These are phyloP conservation scores for Friedmanniomyces simplex DNA, from an alignment of 495 filamentous ascomycete species.

Conservation along the genomic window DNA sequence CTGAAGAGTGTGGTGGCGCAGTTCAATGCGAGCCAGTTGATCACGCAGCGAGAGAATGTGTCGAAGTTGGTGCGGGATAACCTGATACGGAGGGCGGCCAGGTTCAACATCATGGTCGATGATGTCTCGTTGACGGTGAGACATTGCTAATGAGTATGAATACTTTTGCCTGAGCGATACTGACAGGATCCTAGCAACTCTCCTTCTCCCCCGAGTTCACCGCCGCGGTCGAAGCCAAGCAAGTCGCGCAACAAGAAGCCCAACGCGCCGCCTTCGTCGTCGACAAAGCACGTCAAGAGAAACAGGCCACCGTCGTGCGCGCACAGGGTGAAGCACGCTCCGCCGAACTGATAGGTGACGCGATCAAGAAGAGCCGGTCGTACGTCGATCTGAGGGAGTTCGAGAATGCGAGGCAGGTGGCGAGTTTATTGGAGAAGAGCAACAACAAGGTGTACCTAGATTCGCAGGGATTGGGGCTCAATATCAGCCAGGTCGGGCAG, in stretches of 20 bases:
- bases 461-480: slow-evolving; percentile 77
- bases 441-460: slow-evolving; percentile 94
- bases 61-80: slow-evolving; percentile 85
- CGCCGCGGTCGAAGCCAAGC: slow-evolving; percentile 96
- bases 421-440: slow-evolving; percentile 69
- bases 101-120: slow-evolving; percentile 94
- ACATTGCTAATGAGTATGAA: background rate
- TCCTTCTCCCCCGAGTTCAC: slow-evolving; percentile 99
- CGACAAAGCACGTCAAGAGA: slow-evolving; percentile 98
- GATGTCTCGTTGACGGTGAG: slow-evolving; percentile 94
- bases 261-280: slow-evolving; percentile 96
- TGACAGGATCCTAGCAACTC: slow-evolving; percentile 56
- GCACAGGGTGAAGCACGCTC: slow-evolving; percentile 98
- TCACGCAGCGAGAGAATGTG: slow-evolving; percentile 97
- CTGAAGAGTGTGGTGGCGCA: slow-evolving; percentile 97
- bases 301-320: slow-evolving; percentile 96
- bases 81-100: slow-evolving; percentile 75
- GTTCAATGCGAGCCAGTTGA: slow-evolving; percentile 97
- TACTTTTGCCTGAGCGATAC: slow-evolving; percentile 19
- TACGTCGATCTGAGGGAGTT: slow-evolving; percentile 96
- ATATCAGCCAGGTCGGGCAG: slow-evolving; percentile 54
- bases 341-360: slow-evolving; percentile 94
- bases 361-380: slow-evolving; percentile 96
- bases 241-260: slow-evolving; percentile 97
- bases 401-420: slow-evolving; percentile 87